These are phyloP conservation scores for Solanum arcanum DNA, from an alignment of 257 asterid genomes.

Conservation along the genomic window DNA sequence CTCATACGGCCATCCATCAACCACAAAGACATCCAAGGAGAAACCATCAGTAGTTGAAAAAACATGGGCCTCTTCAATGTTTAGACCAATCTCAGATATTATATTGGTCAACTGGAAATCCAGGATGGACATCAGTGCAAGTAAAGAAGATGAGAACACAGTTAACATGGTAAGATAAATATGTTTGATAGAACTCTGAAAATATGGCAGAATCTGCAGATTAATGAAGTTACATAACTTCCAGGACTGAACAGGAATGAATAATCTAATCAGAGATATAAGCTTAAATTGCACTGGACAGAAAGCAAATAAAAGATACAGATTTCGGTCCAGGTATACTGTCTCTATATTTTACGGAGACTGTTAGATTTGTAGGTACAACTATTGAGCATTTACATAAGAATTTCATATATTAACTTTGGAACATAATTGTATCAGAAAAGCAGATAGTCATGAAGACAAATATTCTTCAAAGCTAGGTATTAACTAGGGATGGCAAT, in stretches of 20 bases:
- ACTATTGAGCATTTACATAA: not conserved
- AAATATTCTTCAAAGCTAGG: not conserved
- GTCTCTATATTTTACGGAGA: not conserved
- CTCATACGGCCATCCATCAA: constrained; percentile 45
- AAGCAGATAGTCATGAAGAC: not conserved
- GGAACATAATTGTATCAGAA: not conserved
- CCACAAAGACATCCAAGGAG: constrained; percentile 46
- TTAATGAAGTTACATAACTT: not conserved
- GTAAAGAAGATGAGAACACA: not conserved
- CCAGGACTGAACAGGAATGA: not conserved
- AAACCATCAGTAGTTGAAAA: constrained; percentile 47
- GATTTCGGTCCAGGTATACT: not conserved
- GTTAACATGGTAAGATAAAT: not conserved
- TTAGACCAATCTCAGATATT: constrained; percentile 40
- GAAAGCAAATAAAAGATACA: not conserved
- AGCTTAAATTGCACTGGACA: not conserved
- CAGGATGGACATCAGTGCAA: not conserved
- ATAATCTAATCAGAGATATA: not conserved
- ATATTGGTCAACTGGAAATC: constrained; percentile 30
- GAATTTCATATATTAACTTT: not conserved
- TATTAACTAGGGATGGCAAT: not conserved
- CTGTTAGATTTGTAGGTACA: not conserved
- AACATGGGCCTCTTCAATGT: constrained; percentile 53
- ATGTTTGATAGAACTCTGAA: not conserved
- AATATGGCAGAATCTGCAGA: not conserved